phyloP scores from a whole-genome alignment of 495 filamentous ascomycete genomes.

The Parathielavia appendiculata region DNA sequence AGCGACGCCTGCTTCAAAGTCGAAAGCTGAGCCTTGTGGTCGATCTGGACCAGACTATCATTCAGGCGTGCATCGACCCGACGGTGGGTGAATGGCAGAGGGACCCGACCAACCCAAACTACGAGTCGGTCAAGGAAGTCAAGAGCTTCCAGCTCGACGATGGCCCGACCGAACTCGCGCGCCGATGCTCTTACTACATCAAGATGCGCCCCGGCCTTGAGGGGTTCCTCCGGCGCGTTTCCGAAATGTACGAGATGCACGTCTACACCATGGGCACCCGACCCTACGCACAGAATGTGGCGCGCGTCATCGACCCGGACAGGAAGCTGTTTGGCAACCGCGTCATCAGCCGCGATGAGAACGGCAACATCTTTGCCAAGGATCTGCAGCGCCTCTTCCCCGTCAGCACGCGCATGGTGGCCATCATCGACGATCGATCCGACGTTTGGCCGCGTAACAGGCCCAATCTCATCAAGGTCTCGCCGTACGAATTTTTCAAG shows the following conservation, averaged over 20 bases:
- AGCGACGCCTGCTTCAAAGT: slow-evolving; percentile 69
- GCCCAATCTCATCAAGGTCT: slow-evolving; percentile 89
- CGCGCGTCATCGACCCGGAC: slow-evolving; percentile 86
- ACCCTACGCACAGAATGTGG: slow-evolving; percentile 87
- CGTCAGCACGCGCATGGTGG: slow-evolving; percentile 97
- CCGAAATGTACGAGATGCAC: slow-evolving; percentile 85
- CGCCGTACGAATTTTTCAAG: slow-evolving; percentile 93
- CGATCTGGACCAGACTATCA: slow-evolving; percentile 96
- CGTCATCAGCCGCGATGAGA: slow-evolving; percentile 94
- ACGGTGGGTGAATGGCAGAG: slow-evolving; percentile 93
- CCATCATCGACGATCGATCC: slow-evolving; percentile 95
- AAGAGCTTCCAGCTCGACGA: slow-evolving; percentile 85
- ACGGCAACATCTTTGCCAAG: slow-evolving; percentile 84
- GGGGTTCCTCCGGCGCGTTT: slow-evolving; percentile 73
- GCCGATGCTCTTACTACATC: slow-evolving; percentile 90
- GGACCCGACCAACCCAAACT: slow-evolving; percentile 82
- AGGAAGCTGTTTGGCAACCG: slow-evolving; percentile 87
- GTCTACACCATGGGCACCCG: slow-evolving; percentile 99
- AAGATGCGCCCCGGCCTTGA: slow-evolving; percentile 92
- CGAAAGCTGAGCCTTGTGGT: slow-evolving; percentile 90
- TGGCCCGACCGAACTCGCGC: slow-evolving; percentile 57
- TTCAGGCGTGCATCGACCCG: slow-evolving; percentile 95
- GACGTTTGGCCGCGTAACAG: slow-evolving; percentile 97
- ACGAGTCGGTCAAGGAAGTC: slow-evolving; percentile 85
- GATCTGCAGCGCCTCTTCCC: slow-evolving; percentile 88